Percentiles rank a stretch among this genome's conserved stretches.
These are phyloP conservation scores for Fusarium tanahbumbuense DNA, from an alignment of 2,329 filamentous ascomycete species.

Conservation along the genomic window DNA sequence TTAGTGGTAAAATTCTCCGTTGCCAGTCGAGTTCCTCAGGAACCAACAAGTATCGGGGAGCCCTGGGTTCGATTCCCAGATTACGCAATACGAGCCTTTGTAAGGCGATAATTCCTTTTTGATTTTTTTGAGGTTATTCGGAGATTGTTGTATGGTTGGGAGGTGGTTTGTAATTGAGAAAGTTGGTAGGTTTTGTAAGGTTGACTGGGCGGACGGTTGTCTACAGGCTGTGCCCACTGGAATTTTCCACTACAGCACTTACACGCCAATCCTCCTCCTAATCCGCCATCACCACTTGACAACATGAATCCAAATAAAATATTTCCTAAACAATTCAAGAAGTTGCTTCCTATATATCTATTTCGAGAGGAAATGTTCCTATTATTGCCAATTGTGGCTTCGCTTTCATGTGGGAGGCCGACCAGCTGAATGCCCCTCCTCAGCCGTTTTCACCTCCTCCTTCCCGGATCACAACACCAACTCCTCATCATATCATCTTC, in stretches of 20 bases:
- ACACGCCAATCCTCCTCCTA: background rate
- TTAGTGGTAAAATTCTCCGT: background rate
- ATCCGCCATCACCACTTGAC: background rate
- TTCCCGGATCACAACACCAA: background rate
- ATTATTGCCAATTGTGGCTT: background rate
- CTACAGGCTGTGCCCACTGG: background rate
- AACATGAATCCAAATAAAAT: too few relatives aligned
- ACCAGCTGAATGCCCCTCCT: slow-evolving; percentile 4
- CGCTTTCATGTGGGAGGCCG: slow-evolving; percentile 22
- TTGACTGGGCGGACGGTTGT: background rate
- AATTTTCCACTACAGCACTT: background rate
- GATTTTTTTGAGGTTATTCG: background rate
- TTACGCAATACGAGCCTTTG: background rate
- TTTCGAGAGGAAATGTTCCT: background rate
- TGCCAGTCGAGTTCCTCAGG: background rate
- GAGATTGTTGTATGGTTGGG: background rate
- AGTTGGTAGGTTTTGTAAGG: background rate
- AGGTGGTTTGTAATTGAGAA: background rate
- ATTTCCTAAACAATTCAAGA: too few relatives aligned
- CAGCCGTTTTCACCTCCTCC: background rate
- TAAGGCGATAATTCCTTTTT: background rate
- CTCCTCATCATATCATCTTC: background rate
- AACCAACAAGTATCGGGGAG: background rate
- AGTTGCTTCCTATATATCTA: too few relatives aligned
- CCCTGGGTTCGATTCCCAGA: background rate